Evolutionary conservation across 306 rosid species (phyloP).

Genomic region (Hippophae gyantsensis): DNA sequence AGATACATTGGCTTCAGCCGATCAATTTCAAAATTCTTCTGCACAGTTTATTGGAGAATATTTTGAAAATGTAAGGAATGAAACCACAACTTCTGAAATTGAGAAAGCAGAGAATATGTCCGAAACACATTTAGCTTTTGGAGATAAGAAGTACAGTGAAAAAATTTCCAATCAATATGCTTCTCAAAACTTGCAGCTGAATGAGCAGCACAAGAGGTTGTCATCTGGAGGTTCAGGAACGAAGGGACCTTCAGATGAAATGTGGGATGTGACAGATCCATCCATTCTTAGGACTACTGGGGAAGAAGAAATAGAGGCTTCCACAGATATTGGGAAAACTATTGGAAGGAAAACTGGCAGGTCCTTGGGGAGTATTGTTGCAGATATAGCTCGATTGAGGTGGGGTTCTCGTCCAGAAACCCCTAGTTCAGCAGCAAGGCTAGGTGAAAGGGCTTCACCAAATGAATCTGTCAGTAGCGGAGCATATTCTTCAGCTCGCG

Average conservation of each 20-base stretch:
- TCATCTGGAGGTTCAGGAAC: conserved; percentile 53
- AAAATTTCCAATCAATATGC: conserved; percentile 20
- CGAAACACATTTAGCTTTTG: conserved; percentile 25
- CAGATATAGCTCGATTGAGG: conserved; percentile 52
- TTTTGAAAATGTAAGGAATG: conserved; percentile 43
- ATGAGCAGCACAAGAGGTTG: conserved; percentile 28
- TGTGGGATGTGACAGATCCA: conserved; percentile 57
- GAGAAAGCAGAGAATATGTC: conserved; percentile 27
- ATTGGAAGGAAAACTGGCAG: conserved; percentile 63
- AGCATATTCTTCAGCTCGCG: conserved; percentile 62
- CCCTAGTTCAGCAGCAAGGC: conserved; percentile 36
- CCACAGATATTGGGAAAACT: conserved; percentile 25
- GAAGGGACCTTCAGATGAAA: conserved; percentile 73
- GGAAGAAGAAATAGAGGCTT: conserved; percentile 38
- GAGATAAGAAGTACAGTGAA: conserved; percentile 25
- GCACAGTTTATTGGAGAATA: conserved; percentile 54
- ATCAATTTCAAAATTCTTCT: conserved; percentile 50
- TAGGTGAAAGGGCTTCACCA: conserved; percentile 49
- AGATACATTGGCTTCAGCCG: conserved; percentile 67
- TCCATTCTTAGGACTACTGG: conserved; percentile 28
- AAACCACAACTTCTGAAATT: conserved; percentile 41
- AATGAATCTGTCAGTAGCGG: conserved; percentile 57
- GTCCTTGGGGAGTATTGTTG: conserved; percentile 56
- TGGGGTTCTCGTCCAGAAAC: conserved; percentile 56
- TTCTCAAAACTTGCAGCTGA: conserved; percentile 31